A percentile compares a stretch with the other conserved stretches of the same genome.
These are phyloP conservation scores for Plasmodium reichenowi DNA, from an alignment of 169 alveolate genomes.

Conservation along the genomic window DNA sequence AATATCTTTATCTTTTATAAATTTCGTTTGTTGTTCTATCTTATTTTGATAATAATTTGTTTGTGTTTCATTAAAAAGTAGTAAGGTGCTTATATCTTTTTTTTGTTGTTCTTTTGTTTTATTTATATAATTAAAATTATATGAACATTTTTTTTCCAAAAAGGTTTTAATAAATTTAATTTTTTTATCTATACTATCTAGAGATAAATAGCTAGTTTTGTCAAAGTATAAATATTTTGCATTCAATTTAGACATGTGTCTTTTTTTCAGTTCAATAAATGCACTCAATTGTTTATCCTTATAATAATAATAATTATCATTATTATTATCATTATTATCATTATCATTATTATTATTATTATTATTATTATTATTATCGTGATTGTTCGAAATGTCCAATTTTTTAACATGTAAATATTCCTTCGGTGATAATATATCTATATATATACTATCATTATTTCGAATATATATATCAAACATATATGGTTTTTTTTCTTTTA, in stretches of 20 bases:
- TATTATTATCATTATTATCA: too few relatives aligned
- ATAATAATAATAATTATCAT: not conserved
- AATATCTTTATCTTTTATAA: not conserved
- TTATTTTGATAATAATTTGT: not conserved
- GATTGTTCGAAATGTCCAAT: too few relatives aligned
- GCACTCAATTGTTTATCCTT: slow-evolving; percentile 25
- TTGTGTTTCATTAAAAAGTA: not conserved
- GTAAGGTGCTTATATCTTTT: slow-evolving; percentile 8
- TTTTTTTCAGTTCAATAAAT: slow-evolving; percentile 43
- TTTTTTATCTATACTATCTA: slow-evolving; percentile 23
- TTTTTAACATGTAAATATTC: not conserved
- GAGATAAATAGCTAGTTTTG: slow-evolving; percentile 6
- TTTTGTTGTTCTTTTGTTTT: slow-evolving; percentile 6
- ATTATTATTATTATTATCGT: too few relatives aligned
- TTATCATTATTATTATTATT: too few relatives aligned
- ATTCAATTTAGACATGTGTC: slow-evolving; percentile 47
- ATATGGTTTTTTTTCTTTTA: slow-evolving; percentile 52
- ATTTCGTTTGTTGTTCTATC: not conserved
- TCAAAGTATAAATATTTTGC: slow-evolving; percentile 27
- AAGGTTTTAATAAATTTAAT: slow-evolving; percentile 21
- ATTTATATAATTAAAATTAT: slow-evolving; percentile 19
- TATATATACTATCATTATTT: slow-evolving; percentile 14
- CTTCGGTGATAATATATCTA: slow-evolving; percentile 17
- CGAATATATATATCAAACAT: slow-evolving; percentile 51
- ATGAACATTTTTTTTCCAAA: slow-evolving; percentile 12